phyloP scores from a whole-genome alignment of 148 eudicot genomes.

The Vaccinium myrtillus region DNA sequence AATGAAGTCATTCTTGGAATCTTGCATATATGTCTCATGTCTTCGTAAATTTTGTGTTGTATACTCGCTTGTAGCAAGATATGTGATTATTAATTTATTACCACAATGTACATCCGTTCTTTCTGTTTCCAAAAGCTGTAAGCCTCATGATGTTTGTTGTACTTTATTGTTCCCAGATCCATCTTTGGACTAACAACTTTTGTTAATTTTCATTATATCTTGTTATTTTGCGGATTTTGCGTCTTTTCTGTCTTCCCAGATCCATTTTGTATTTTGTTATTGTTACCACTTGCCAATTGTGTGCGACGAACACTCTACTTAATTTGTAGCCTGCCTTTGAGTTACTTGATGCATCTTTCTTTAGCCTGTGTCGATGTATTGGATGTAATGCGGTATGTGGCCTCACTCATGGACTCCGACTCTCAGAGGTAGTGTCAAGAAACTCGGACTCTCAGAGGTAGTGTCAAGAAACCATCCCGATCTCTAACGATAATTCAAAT shows the following conservation, averaged over 20 bases:
- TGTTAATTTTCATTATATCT: background rate
- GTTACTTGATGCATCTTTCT: background rate
- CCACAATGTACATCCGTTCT: background rate
- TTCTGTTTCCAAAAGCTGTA: background rate
- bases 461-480: too few relatives aligned
- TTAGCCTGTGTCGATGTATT: too few relatives aligned
- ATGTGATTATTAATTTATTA: background rate
- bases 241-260: background rate
- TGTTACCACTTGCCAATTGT: background rate
- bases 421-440: too few relatives aligned
- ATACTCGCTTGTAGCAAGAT: background rate
- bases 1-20: slow-evolving; percentile 1
- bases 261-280: background rate
- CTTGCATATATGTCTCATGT: background rate
- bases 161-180: background rate
- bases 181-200: background rate
- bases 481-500: too few relatives aligned
- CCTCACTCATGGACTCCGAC: background rate
- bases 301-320: background rate
- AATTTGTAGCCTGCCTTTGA: background rate
- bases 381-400: too few relatives aligned
- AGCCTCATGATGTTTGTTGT: background rate
- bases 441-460: background rate
- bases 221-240: background rate
- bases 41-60: background rate